Evolutionary conservation across 352 stramenopile genomes (phyloP).

Genomic region (Phytophthora citricola): DNA sequence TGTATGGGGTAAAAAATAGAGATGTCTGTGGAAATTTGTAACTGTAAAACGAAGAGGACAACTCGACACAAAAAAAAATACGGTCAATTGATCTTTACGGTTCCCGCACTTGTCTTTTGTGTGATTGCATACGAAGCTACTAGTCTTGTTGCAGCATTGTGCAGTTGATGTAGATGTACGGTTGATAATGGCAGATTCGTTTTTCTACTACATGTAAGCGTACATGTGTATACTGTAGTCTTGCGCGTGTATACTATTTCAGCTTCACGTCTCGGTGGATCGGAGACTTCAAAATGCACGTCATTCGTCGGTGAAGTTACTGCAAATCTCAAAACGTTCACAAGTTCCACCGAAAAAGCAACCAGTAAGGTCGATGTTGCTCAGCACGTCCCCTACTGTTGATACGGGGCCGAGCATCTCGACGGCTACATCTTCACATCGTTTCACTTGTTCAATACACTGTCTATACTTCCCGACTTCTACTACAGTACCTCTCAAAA

Average conservation of each 20-base stretch:
- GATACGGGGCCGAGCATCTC: no score
- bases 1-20: neutral
- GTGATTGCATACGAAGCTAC: conserved; percentile 7
- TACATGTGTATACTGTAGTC: conserved; percentile 1
- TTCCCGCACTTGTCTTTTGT: conserved; percentile 4
- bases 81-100: conserved; percentile 9
- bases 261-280: conserved; percentile 12
- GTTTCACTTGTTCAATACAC: conserved; percentile 26
- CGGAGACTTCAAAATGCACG: neutral
- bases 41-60: neutral
- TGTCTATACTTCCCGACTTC: conserved; percentile 25
- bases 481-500: conserved; percentile 14
- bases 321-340: conserved; percentile 21
- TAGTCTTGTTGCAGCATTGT: conserved; percentile 8
- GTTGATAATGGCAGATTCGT: no score
- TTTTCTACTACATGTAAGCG: no score
- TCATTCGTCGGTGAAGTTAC: neutral
- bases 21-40: neutral
- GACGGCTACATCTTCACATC: conserved; percentile 2
- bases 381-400: neutral
- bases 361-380: neutral
- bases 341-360: conserved; percentile 23
- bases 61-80: neutral
- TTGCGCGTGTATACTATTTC: neutral
- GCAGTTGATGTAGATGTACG: no score